Conservation (phyloP, 345 rosid species). For the Moricandia moricandioides region DNA sequence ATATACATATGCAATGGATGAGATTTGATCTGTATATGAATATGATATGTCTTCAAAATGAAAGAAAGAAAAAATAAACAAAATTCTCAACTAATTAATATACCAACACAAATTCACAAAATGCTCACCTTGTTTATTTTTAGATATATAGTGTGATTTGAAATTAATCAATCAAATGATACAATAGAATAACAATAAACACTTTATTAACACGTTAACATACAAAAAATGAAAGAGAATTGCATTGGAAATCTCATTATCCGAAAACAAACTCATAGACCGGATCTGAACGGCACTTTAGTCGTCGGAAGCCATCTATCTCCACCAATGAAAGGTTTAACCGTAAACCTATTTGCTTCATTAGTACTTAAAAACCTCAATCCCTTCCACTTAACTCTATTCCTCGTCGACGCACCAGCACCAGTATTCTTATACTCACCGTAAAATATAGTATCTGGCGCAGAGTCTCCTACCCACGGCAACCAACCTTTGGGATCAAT, state of each 20-base stretch:
- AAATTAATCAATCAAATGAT: slow-evolving; percentile 15
- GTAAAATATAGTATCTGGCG: slow-evolving; percentile 63
- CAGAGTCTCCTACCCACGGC: slow-evolving; percentile 65
- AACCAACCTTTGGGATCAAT: slow-evolving; percentile 62
- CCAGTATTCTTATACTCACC: slow-evolving; percentile 64
- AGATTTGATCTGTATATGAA: not conserved
- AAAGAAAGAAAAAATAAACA: not conserved
- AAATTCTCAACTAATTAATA: not conserved
- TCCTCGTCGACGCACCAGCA: slow-evolving; percentile 47
- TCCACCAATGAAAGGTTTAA: slow-evolving; percentile 51
- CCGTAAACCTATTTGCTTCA: slow-evolving; percentile 51
- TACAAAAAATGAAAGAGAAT: slow-evolving; percentile 2
- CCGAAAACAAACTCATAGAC: slow-evolving; percentile 36
- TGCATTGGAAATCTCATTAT: not conserved
- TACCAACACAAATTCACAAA: not conserved
- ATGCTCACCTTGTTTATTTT: not conserved
- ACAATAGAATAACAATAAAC: not conserved
- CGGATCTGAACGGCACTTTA: slow-evolving; percentile 42
- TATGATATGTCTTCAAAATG: not conserved
- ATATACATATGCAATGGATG: not conserved
- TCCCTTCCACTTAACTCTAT: slow-evolving; percentile 75
- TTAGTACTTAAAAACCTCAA: slow-evolving; percentile 42
- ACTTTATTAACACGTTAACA: not conserved
- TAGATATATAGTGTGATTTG: not conserved
- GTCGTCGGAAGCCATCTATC: slow-evolving; percentile 52